phyloP scores from a whole-genome alignment of 805 yeast species.

The Naumovozyma baii region DNA sequence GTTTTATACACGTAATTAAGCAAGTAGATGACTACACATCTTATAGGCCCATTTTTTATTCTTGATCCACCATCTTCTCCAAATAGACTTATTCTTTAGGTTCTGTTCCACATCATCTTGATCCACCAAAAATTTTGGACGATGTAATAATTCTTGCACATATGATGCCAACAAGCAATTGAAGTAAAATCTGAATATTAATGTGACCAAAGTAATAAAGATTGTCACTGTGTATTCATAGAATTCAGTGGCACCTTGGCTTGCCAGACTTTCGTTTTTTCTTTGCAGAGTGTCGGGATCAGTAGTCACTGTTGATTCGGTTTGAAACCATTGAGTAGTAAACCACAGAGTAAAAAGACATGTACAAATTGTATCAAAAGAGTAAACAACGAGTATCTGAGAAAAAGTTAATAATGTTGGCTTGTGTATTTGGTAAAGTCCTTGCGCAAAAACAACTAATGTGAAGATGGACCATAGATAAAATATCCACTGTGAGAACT shows the following conservation, averaged over 20 bases:
- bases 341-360: conserved; percentile 66
- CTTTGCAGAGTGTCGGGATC: conserved; percentile 1
- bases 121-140: conserved; percentile 34
- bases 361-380: conserved; percentile 58
- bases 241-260: conserved; percentile 55
- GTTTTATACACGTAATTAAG: too few species aligned
- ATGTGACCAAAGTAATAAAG: conserved; percentile 39
- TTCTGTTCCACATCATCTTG: conserved; percentile 31
- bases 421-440: conserved; percentile 40
- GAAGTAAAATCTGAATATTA: conserved; percentile 48
- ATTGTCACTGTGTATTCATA: conserved; percentile 52
- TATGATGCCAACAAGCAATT: conserved; percentile 50
- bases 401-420: conserved; percentile 55
- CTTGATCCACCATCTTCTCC: conserved; percentile 25
- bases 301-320: conserved; percentile 20
- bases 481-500: conserved; percentile 71
- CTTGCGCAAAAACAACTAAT: conserved; percentile 56
- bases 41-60: conserved; percentile 27
- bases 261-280: conserved; percentile 21
- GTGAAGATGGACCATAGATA: conserved; percentile 56
- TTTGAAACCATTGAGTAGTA: conserved; percentile 61
- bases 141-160: conserved; percentile 44
- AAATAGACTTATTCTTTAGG: conserved; percentile 26
- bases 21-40: conserved; percentile 17
- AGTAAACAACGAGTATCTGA: conserved; percentile 51